Conservation (phyloP, 169 alveolate genomes). For the Fabrea salina region DNA sequence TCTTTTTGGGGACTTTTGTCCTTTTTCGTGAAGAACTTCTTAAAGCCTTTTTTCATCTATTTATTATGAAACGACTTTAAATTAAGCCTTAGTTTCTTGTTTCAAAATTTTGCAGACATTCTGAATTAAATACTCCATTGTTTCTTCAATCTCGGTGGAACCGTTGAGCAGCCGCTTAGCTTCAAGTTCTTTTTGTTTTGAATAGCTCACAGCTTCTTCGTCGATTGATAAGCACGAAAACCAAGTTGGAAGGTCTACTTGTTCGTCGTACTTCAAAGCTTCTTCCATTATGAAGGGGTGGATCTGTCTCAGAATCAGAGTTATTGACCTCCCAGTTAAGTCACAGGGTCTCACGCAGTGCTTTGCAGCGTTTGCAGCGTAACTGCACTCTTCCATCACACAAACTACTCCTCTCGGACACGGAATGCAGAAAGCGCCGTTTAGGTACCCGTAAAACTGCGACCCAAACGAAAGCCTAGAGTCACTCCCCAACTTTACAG, state of each 20-base stretch:
- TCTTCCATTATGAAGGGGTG: slow-evolving; percentile 49
- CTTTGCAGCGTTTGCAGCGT: slow-evolving; percentile 75
- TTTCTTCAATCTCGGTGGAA: not conserved
- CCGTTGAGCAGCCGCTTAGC: slow-evolving; percentile 33
- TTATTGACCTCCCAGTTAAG: slow-evolving; percentile 75
- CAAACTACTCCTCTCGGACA: slow-evolving; percentile 77
- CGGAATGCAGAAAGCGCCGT: slow-evolving; percentile 64
- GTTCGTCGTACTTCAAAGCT: slow-evolving; percentile 57
- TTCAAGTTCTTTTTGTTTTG: slow-evolving; percentile 58
- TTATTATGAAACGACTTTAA: no score
- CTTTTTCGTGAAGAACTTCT: no score
- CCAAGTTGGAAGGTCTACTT: slow-evolving; percentile 59
- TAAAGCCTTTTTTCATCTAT: no score
- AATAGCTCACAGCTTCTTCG: slow-evolving; percentile 57
- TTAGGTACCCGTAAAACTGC: slow-evolving; percentile 69
- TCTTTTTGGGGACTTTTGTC: no score
- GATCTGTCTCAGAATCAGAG: slow-evolving; percentile 69
- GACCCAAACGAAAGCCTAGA: slow-evolving; percentile 73
- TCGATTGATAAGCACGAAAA: slow-evolving; percentile 51
- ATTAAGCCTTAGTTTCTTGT: no score
- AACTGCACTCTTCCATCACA: slow-evolving; percentile 68
- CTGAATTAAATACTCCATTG: no score
- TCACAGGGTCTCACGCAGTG: slow-evolving; percentile 84
- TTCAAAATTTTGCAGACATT: no score
- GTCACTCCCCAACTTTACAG: slow-evolving; percentile 66